These are phyloP conservation scores for Metarhizium robertsii DNA, from an alignment of 2,329 filamentous ascomycete genomes.

Conservation along the genomic window DNA sequence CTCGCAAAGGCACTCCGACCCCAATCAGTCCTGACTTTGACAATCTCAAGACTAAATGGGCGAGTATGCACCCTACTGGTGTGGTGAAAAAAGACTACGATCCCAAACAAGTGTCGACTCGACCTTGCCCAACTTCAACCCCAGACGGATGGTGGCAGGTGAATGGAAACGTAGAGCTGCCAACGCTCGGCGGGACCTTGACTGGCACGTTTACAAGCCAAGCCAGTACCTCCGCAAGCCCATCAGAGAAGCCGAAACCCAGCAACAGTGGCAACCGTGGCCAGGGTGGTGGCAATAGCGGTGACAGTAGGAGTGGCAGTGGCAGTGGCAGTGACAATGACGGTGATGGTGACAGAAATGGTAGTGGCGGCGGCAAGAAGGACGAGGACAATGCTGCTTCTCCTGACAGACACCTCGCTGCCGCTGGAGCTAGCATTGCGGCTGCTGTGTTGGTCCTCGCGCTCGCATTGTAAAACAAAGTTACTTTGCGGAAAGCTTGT, in stretches of 20 bases:
- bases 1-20: constrained; percentile 62
- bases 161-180: constrained; percentile 58
- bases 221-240: constrained; percentile 9
- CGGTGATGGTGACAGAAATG: constrained; percentile 2
- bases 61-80: constrained; percentile 59
- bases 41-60: constrained; percentile 72
- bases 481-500: background rate
- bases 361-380: constrained; percentile 4
- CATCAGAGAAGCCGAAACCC: constrained; percentile 3
- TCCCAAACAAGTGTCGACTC: constrained; percentile 48
- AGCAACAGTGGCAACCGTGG: background rate
- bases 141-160: constrained; percentile 71
- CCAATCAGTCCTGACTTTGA: constrained; percentile 67
- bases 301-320: background rate
- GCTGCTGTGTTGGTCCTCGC: constrained; percentile 19
- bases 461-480: constrained; percentile 8
- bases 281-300: background rate
- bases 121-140: constrained; percentile 63
- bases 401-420: constrained; percentile 17
- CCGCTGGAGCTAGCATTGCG: constrained; percentile 17
- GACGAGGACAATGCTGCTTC: constrained; percentile 10
- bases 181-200: constrained; percentile 52
- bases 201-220: constrained; percentile 15
- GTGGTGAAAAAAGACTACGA: constrained; percentile 58
- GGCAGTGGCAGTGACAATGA: constrained; percentile 4